Base-by-base conservation (phyloP, 805 yeast genomes). In the Clavispora carvajalis region DNA sequence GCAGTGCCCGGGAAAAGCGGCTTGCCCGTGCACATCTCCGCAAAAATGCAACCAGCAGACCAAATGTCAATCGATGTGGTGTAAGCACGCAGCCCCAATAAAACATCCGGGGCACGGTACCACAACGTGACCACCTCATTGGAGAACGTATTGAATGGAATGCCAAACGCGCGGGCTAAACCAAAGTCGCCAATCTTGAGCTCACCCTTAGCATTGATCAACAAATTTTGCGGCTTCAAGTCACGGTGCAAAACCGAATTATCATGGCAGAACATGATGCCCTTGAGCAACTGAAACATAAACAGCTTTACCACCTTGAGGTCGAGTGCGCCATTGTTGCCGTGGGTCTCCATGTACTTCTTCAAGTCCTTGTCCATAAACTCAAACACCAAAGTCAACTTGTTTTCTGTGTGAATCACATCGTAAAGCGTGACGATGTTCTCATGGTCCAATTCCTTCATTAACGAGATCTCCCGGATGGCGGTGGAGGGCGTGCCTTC, bases 401-500 rank as follows among this genome's bases (percentile, higher is more conserved):
- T 93, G 71, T 91, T 95, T 60, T 91, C 98, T 2, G 97, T 88
- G 63, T 91, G 98, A 46, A 93, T 90, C 33, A 91, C 97, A 61
- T 91, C 99, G 65, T 89, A 89, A 37, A 91, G 67, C 11, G 96
- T 81, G 34, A 91, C 95, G 48, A 91, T 88, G 62, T 91, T 91
- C 50, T 85, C 95, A 60, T 90, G 95, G 59, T 86, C 87, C 45
- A 91, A 73, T 63, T 91, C 99, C 64, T 91, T 91, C 88, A 91
- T 84, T 43, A 91, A 70, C 4, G 98, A 91, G 47, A 91, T 91
- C 63, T 91, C 99, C 49, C 99, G 76, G 54, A 91, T 91, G 2
- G 99, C 99, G 1, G 99, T 93, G 5, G 96, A 88, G 7, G 99
- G 99, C 1, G 98, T 95, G 28, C 99, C 99, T 66, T 93, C 97